Base-by-base conservation (phyloP, 179 eudicot species). In the Camellia oleifera region DNA sequence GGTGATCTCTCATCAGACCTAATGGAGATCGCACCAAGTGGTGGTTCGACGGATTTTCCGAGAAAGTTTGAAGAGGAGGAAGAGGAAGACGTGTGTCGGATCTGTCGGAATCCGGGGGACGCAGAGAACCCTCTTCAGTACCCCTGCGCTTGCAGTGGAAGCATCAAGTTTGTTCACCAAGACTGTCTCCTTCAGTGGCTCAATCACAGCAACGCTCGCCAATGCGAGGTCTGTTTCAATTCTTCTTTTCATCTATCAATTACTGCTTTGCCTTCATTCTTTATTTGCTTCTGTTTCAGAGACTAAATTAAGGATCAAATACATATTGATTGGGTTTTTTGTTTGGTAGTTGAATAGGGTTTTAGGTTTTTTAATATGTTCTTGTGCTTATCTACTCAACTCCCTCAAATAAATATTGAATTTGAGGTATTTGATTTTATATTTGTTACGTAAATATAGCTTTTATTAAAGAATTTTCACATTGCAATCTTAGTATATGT, bases 161-260 rank as follows among this genome's bases (percentile, higher is more conserved):
- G 98, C 77, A 94, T 96, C 67, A 96, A 94, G 86, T 96, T 86
- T 79, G 99, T 96, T 73, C 99, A 96, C 74, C 98, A 96, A 82
- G 98, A 96, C 84, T 96, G 99, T 77, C 96, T 96, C 42, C 94
- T 96, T 69, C 99, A 94, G 89, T 96, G 99, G 98, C 96, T 96
- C 20, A 92, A 91, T 90, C 99, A 94, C 79, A 92, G 97, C 90
- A 94, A 94, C 81, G 96, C 98, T 82, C 95, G 97, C 32, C 95
- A 92, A 74, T 96, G 99, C 79, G 99, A 96, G 98, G 99, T 92
- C 75, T 26, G 68, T 23, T 58, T 26, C 60, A 3, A 9, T 69
- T 18, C 60, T 58, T 76, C 79, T 82, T 69, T 17, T 17, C 52
- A 4, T 48, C 52, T 48, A 48, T 48, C 52, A 48, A 48, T 48